Percentiles rank a stretch among this genome's conserved stretches.
These are phyloP conservation scores for Dendryphion nanum DNA, from an alignment of 2,329 filamentous ascomycete species.

Conservation along the genomic window DNA sequence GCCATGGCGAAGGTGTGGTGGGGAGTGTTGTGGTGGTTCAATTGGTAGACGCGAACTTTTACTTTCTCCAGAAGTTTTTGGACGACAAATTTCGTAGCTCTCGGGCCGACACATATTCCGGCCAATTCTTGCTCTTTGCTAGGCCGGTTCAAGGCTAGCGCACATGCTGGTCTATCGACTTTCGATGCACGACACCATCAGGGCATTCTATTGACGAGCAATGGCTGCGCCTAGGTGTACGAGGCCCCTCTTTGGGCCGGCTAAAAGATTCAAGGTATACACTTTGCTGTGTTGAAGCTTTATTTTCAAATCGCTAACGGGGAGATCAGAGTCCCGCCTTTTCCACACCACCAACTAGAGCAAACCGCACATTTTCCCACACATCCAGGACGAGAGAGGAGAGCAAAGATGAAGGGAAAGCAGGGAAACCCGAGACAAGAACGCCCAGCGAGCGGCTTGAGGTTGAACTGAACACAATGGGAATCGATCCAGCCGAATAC, in stretches of 20 bases:
- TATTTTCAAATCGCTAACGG: conserved; percentile 24
- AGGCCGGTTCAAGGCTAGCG: not conserved
- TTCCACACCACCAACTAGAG: conserved; percentile 19
- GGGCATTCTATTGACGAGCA: not conserved
- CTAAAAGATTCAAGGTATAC: conserved; percentile 46
- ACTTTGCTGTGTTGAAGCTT: conserved; percentile 16
- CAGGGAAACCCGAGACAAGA: no score
- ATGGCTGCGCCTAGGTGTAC: conserved; percentile 44
- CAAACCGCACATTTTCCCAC: conserved; percentile 22
- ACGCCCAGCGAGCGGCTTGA: no score
- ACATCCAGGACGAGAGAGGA: conserved; percentile 15
- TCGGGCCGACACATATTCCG: no score
- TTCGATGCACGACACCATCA: not conserved
- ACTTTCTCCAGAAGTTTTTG: no score
- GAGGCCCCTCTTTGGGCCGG: conserved; percentile 43
- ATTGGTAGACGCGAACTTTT: no score
- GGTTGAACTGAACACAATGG: conserved; percentile 24
- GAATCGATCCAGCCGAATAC: conserved; percentile 27
- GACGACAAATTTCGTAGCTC: no score
- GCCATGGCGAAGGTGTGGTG: conserved; percentile 35
- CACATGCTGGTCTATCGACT: not conserved
- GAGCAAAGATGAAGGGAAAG: conserved; percentile 10
- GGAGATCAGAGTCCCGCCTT: no score
- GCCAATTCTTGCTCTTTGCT: no score
- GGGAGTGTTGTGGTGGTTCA: not conserved